Evolutionary conservation across 2,329 filamentous ascomycete species (phyloP), one percentile per base, ranked within the genome.

Genomic region (Hypoxylon sp.): DNA sequence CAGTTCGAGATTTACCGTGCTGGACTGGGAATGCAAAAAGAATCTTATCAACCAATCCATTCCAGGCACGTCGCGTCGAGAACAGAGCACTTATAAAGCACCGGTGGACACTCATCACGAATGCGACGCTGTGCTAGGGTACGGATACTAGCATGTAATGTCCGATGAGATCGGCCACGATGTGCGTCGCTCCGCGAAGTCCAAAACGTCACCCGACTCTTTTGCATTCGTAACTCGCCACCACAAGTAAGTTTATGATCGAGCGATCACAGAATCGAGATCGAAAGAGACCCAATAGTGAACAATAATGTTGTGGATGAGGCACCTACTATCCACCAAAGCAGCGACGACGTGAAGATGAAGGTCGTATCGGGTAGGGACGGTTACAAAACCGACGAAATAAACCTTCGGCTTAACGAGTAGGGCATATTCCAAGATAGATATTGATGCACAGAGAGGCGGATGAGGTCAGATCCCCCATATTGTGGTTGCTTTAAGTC

Each of bases 241-340:
- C 21, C 32, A 46, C 34, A 55, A 55, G 10, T 21, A 53, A 57
- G 0, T 7, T 21, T 23, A 43, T 49, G 48, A 43, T 53, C 48
- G 53, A 62, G 58, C 58, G 48, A 63, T 56, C 53, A 46, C n/a
- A 50, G 34, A 45, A 68, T 65, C 62, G 57, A 50, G 57, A 52
- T 65, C 23, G 21, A 36, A 34, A 41, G 14, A 57, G 34, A 10
- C 0, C 5, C 6, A 10, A 14, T 11, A 32, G 28, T 7, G 13
- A 19, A 21, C 34, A 23, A 21, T 51, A 51, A 6, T 17, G 9
- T 30, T 17, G 9, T 51, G 5, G 14, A 34, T 32, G n/a, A 21
- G 28, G 2, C n/a, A 19, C 32, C 28, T 32, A 21, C 19, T 32
- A 21, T 32, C 38, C 23, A 45, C 46, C n/a, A 10, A 45, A 19